Evolutionary conservation across 2,329 filamentous ascomycete species (phyloP), one percentile per base, ranked within the genome.

Genomic region (Xylaria hypoxylon): DNA sequence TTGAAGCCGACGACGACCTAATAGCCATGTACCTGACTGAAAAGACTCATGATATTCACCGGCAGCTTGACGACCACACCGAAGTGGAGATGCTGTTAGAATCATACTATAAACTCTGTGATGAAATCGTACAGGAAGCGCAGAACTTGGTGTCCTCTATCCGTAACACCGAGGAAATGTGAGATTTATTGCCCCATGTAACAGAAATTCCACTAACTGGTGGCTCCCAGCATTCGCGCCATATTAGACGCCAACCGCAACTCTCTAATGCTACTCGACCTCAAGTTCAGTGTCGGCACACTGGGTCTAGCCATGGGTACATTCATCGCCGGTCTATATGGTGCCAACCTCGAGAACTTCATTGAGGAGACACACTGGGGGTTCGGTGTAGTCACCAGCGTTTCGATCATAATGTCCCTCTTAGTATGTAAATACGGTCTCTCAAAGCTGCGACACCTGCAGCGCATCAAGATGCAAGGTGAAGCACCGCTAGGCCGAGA

Each of bases 341-440:
- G 96, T 73, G 98, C 98, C 94, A 99, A 99, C 82, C 84, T 99
- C 70, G 96, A 97, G 78, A 98, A 98, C 80, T 98, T 97, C 79
- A 93, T 98, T 74, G 96, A 99, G 82, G 95, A 98, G 77, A 94
- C 92, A 1, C 88, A 93, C 79, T 87, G 93, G 79, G 96, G 95
- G 11, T 98, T 99, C 78, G 86, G 85, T 52, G 87, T 87, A 60
- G 90, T 99, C 67, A 93, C 91, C 2, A 84, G 82, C 19, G 83
- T 87, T 67, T 96, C 92, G 64, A 86, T 90, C 63, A 74, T 90
- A 63, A 89, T 94, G 78, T 93, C 92, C 15, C 86, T 90, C 61
- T 73, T 94, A 8, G 92, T 97, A 58, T 95, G 92, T 81, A 86
- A 88, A 74, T 97, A 95, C 79, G 94, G 96, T 5, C 85, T 98